Percentiles rank a stretch among this genome's conserved stretches.
Conservation (phyloP, 176 grass and related monocot genomes). For the Panicum miliaceum region DNA sequence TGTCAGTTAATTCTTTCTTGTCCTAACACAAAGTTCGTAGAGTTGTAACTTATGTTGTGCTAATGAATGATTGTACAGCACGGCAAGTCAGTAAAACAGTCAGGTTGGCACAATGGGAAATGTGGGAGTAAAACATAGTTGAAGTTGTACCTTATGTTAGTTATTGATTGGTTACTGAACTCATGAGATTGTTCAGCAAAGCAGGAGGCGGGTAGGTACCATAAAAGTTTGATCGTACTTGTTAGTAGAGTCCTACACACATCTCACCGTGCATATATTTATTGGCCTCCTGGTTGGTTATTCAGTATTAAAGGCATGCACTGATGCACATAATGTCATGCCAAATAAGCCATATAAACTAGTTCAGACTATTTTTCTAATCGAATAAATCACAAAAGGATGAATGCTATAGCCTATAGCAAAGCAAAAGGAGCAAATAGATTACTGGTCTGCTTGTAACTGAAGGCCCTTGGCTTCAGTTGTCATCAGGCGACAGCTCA, state of each 20-base stretch:
- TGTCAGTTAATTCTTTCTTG: conserved; percentile 18
- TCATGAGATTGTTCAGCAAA: background rate
- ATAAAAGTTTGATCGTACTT: background rate
- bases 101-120: background rate
- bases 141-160: background rate
- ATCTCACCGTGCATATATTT: background rate
- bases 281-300: background rate
- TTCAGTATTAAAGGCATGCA: background rate
- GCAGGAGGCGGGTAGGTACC: background rate
- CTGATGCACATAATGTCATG: too few species aligned
- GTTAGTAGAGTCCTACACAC: background rate
- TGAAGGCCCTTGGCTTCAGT: too few species aligned
- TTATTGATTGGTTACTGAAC: background rate
- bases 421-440: too few species aligned
- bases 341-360: too few species aligned
- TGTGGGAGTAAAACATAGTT: background rate
- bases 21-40: background rate
- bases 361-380: too few species aligned
- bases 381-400: too few species aligned
- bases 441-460: too few species aligned
- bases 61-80: background rate
- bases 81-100: background rate
- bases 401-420: too few species aligned
- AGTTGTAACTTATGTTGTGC: background rate
- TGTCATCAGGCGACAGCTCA: too few species aligned